A percentile compares a stretch with the other conserved stretches of the same genome.
These are phyloP conservation scores for Pinus tabuliformis DNA, from an alignment of 75 land plant genomes.

Conservation along the genomic window DNA sequence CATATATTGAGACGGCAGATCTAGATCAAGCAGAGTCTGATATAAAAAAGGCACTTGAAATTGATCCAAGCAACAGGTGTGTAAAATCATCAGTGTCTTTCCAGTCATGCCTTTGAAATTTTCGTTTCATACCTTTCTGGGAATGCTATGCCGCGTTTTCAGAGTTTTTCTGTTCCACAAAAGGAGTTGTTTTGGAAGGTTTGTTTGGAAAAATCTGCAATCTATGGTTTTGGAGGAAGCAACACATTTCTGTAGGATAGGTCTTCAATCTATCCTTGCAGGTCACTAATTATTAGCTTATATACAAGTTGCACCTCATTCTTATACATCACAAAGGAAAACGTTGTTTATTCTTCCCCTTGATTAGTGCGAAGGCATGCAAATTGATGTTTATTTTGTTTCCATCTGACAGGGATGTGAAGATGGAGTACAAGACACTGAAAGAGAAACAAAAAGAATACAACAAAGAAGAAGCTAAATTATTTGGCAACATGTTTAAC, in stretches of 20 bases:
- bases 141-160: too few relatives aligned
- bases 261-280: background rate
- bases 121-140: too few relatives aligned
- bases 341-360: too few relatives aligned
- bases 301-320: too few relatives aligned
- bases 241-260: background rate
- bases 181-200: too few relatives aligned
- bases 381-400: background rate
- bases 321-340: too few relatives aligned
- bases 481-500: constrained; percentile 28
- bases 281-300: too few relatives aligned
- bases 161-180: too few relatives aligned
- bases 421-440: constrained; percentile 11
- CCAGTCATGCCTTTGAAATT: too few relatives aligned
- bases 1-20: constrained; percentile 56
- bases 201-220: too few relatives aligned
- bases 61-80: constrained; percentile 76
- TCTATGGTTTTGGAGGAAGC: too few relatives aligned
- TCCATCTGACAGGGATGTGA: constrained; percentile 22
- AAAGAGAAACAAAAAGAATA: constrained; percentile 29
- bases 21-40: constrained; percentile 61
- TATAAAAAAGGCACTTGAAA: constrained; percentile 64
- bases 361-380: too few relatives aligned
- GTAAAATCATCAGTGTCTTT: background rate
- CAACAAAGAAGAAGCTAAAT: constrained; percentile 28